Evolutionary conservation across 164 flowering plant genomes (phyloP), one percentile per base, ranked within the genome.

Genomic region (Houttuynia cordata): DNA sequence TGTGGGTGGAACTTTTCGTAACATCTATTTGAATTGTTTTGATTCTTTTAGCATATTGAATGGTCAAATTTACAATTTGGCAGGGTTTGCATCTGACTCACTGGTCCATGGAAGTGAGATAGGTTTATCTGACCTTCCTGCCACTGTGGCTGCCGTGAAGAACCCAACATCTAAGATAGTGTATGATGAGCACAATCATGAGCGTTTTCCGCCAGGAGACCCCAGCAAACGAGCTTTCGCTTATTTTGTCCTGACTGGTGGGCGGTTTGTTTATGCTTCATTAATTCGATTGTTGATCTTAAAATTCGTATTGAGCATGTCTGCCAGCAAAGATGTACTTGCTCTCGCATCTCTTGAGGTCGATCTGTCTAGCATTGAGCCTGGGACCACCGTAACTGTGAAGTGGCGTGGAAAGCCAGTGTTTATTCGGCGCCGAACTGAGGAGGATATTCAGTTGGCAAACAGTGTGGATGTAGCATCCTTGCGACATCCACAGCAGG

Each of bases 351-450:
- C 73, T n/a, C 40, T 66, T 8, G 70, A 70, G 67, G 73, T 66
- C 30, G 70, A 66, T 53, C 66, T 70, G 9, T 66, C 69, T n/a
- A 59, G 56, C 63, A 62, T 66, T 39, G 70, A 70, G 40, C 70
- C 70, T 6, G 63, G 73, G 18, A 66, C 40, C 47, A 70, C 73
- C 9, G 70, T 67, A 0, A 69, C 72, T 39, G 68, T 69, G 21
- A 69, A 64, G 61, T 69, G 72, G 68, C 57, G 72, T 23, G 72
- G 72, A 19, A 69, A 69, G 61, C 72, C 65, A 0, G 72, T 64
- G 24, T 69, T 69, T 53, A 69, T 69, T 12, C 60, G 72, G 61
- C 72, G 58, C 12, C 54, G 65, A 13, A 69, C 72, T 7, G 73
- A 65, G n/a, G 69, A 70, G 1, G 69, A 70, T 20, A 54, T 65